phyloP scores from a whole-genome alignment of 1,284 basidiomycete species.

The Cryptococcus sp. region DNA sequence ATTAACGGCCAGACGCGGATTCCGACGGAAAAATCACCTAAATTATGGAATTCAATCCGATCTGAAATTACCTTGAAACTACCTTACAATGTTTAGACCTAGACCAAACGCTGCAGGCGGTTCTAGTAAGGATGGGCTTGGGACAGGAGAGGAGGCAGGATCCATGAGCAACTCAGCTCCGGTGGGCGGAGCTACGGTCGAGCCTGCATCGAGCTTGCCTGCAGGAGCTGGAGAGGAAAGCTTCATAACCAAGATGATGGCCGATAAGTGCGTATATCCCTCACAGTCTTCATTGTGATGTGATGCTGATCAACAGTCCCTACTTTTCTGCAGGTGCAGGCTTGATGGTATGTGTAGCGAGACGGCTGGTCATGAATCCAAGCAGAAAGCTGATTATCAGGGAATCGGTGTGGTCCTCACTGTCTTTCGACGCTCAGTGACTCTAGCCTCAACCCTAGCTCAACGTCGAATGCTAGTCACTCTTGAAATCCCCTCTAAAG shows the following conservation, averaged over 20 bases:
- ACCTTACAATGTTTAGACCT: conserved; percentile 5
- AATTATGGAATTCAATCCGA: too few species aligned
- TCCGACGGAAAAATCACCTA: too few species aligned
- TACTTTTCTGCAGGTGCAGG: conserved; percentile 96
- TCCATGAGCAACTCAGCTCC: not conserved
- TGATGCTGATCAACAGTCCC: conserved; percentile 57
- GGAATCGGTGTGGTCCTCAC: conserved; percentile 79
- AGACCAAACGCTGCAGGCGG: not conserved
- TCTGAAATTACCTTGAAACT: too few species aligned
- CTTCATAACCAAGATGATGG: conserved; percentile 29
- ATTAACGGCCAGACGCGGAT: too few species aligned
- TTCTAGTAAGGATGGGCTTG: not conserved
- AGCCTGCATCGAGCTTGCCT: too few species aligned
- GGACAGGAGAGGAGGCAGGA: too few species aligned
- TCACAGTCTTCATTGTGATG: not conserved
- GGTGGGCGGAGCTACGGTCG: not conserved
- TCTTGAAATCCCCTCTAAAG: conserved; percentile 94
- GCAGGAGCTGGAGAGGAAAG: conserved; percentile 4
- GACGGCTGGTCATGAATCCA: not conserved
- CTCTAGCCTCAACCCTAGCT: conserved; percentile 67
- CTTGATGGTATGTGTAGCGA: conserved; percentile 66
- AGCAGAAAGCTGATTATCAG: conserved; percentile 50
- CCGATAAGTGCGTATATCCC: conserved; percentile 40
- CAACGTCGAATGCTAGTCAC: conserved; percentile 89
- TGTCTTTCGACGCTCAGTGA: conserved; percentile 64